Conservation (phyloP, 257 asterid species). For the Coffea eugenioides region DNA sequence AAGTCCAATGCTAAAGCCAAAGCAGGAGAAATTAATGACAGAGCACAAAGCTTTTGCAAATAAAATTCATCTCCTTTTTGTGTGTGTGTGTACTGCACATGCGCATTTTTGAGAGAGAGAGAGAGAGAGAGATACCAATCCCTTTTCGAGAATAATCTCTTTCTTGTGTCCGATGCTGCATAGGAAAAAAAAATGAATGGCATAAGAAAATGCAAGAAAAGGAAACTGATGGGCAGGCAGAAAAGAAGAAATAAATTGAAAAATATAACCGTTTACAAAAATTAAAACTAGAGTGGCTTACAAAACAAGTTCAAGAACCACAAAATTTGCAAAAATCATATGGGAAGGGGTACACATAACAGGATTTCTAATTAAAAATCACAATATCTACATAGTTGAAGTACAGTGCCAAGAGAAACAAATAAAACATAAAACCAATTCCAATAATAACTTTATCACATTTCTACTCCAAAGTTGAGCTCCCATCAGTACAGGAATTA, state of each 20-base stretch:
- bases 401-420: not conserved
- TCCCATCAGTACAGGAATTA: not conserved
- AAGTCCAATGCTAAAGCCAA: no score
- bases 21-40: conserved; percentile 4
- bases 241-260: not conserved
- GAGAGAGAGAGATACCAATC: conserved; percentile 53
- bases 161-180: conserved; percentile 93
- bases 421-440: not conserved
- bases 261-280: not conserved
- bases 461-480: not conserved
- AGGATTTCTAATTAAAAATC: not conserved
- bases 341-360: not conserved
- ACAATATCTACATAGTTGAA: not conserved
- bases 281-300: not conserved
- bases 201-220: conserved; percentile 16
- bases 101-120: not conserved
- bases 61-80: no score
- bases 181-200: conserved; percentile 6
- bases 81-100: not conserved
- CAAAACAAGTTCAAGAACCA: not conserved
- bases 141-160: conserved; percentile 74
- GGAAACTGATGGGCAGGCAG: not conserved
- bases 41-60: not conserved
- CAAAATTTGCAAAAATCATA: not conserved
- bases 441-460: not conserved